A percentile compares a stretch with the other conserved stretches of the same genome.
Conservation (phyloP, 106 monocot genomes). For the Agapanthus africanus region DNA sequence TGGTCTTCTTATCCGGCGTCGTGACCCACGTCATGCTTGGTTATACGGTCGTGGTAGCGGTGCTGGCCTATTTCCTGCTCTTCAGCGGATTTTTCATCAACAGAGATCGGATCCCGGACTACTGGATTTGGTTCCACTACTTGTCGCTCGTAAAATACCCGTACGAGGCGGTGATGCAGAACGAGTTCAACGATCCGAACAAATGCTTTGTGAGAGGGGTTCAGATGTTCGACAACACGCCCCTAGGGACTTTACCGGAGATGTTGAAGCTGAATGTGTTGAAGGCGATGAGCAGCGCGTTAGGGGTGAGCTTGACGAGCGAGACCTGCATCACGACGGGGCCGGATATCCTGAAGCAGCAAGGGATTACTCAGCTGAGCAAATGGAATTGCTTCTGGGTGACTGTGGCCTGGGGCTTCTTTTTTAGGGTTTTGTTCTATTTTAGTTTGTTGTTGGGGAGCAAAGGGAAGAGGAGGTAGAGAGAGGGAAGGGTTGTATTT, state of each 20-base stretch:
- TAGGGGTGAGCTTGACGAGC: slow-evolving; percentile 20
- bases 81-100: slow-evolving; percentile 97
- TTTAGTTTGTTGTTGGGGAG: slow-evolving; percentile 47
- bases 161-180: slow-evolving; percentile 78
- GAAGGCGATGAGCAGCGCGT: slow-evolving; percentile 28
- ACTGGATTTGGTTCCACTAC: slow-evolving; percentile 98
- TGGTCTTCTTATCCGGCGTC: slow-evolving; percentile 88
- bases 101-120: slow-evolving; percentile 58
- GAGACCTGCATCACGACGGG: slow-evolving; percentile 52
- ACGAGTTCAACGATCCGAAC: slow-evolving; percentile 58
- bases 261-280: slow-evolving; percentile 36
- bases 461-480: slow-evolving; percentile 74
- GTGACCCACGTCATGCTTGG: slow-evolving; percentile 69
- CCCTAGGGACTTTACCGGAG: slow-evolving; percentile 34
- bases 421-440: slow-evolving; percentile 69
- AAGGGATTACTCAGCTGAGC: slow-evolving; percentile 41
- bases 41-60: slow-evolving; percentile 63
- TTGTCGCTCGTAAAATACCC: slow-evolving; percentile 90
- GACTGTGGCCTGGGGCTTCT: slow-evolving; percentile 65
- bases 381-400: slow-evolving; percentile 67
- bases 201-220: slow-evolving; percentile 65
- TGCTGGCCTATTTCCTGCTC: slow-evolving; percentile 78
- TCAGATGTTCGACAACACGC: slow-evolving; percentile 89
- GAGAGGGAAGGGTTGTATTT: neutral
- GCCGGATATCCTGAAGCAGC: slow-evolving; percentile 39